Evolutionary conservation across 345 rosid genomes (phyloP).

Genomic region (Sonneratia caseolaris): DNA sequence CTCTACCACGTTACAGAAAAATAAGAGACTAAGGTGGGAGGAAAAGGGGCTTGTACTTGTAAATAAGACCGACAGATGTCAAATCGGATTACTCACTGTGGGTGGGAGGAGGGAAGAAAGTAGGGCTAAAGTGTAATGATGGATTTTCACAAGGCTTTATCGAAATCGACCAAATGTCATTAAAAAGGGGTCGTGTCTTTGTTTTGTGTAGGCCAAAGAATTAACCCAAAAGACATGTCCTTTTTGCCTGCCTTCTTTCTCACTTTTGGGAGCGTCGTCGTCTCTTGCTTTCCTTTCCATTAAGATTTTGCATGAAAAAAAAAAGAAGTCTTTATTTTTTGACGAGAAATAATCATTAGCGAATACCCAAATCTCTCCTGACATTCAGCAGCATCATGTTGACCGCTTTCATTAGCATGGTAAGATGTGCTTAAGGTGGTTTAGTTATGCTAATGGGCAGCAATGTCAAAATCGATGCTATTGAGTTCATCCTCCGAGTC

Average conservation of each 20-base stretch:
- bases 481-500: no score
- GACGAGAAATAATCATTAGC: neutral
- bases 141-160: neutral
- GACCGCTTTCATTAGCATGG: neutral
- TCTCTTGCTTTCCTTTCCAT: neutral
- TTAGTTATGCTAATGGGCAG: neutral
- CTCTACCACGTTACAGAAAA: no score
- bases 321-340: neutral
- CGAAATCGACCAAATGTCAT: neutral
- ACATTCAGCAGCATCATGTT: neutral
- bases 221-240: conserved; percentile 3
- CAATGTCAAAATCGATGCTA: neutral
- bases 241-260: neutral
- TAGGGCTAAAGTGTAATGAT: neutral
- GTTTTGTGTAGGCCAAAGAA: neutral
- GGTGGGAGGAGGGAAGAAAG: neutral
- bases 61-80: conserved; percentile 2
- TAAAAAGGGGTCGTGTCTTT: neutral
- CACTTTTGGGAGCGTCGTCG: conserved; percentile 1
- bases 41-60: neutral
- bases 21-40: no score
- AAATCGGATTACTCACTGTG: neutral
- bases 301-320: conserved; percentile 1
- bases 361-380: neutral
- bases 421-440: neutral